Base-by-base conservation (phyloP, 176 grass and related monocot genomes). In the Puccinellia tenuiflora region DNA sequence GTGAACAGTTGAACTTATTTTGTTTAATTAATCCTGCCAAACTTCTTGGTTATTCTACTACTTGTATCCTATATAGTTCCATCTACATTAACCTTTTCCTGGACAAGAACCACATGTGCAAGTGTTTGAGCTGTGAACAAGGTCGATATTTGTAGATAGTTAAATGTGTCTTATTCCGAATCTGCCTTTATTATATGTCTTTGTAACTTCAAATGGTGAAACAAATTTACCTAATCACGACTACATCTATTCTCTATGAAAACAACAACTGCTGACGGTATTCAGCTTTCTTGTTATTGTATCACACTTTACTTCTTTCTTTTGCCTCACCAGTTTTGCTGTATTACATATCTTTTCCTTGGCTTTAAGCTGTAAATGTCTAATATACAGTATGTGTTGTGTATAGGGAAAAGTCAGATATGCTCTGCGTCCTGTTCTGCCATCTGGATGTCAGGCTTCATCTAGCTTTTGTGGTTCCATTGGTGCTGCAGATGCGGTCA, bases 371-470 rank as follows among this genome's bases (percentile, higher is more conserved):
- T 63, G 69, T 31, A 52, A 50, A 52, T 68, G 56, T 82, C 66
- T 83, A 86, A 86, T 57, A 59, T 67, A 30, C 45, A 78, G 7
- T 84, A 50, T 53, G 60, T 85, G 43, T 54, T 88, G 33, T 76
- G 89, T 22, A 53, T 78, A 98, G 96, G 91, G 93, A 82, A 95
- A 95, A 92, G 20, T 95, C 52, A 98, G 88, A 79, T 98, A 95
- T 85, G 91, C 81, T 59, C 63, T 95, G 53, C 90, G 96, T 50
- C 92, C 93, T 80, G 89, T 95, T 45, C 79, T 98, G 69, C 91
- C 89, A 85, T 89, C 96, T 85, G 87, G 87, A 92, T 98, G 96
- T 48, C 87, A 88, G 80, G 66, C 86, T 54, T 86, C 78, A 46
- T 91, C 86, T 53, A 92, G 91, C 89, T 92, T 88, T 90, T 98